Evolutionary conservation across 1,139 yeast genomes (phyloP), one percentile per base, ranked within the genome.

Genomic region (Pichia terricola): DNA sequence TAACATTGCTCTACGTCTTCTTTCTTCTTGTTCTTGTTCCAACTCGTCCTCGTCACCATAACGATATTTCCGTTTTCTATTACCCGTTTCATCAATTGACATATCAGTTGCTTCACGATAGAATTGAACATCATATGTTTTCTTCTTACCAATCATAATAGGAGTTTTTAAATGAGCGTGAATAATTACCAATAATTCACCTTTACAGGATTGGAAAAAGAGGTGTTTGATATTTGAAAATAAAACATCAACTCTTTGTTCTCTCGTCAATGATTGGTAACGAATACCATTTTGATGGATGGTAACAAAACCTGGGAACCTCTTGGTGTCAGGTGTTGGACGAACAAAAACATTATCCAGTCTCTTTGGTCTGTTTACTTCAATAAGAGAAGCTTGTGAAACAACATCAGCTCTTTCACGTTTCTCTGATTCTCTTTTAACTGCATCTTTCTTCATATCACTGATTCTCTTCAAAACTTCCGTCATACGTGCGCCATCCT

Each of bases 11-110:
- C 95, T 84, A 63, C 96, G 77, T 63, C 94, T 77, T 67, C 97
- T 81, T 67, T 91, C 99, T 65, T 91, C 97, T 66, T 91, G 97
- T 67, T 94, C 99, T 64, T 91, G 97, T 66, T 94, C 98, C 53
- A 94, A 72, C 67, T 91, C 99, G 64, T 91, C 98, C 65, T 91
- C 98, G 62, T 91, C 99, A 44, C 98, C 99, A 59, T 91, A 91
- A 60, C 96, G 86, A 56, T 81, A 76, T 53, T 83, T 81, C 64
- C 85, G 72, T 70, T 88, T 86, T 51, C 94, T 77, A 50, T 94
- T 94, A 49, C 97, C 96, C 34, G 99, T 91, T 66, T 91, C 99
- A 65, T 91, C 99, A 58, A 87, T 88, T 3, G 95, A 83, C 74
- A 89, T 84, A 62, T 91, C 99, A 42, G 95, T 80, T 11, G 97